These are phyloP conservation scores for Vigna reflexopilosa DNA, from an alignment of 306 rosid species.

Conservation along the genomic window DNA sequence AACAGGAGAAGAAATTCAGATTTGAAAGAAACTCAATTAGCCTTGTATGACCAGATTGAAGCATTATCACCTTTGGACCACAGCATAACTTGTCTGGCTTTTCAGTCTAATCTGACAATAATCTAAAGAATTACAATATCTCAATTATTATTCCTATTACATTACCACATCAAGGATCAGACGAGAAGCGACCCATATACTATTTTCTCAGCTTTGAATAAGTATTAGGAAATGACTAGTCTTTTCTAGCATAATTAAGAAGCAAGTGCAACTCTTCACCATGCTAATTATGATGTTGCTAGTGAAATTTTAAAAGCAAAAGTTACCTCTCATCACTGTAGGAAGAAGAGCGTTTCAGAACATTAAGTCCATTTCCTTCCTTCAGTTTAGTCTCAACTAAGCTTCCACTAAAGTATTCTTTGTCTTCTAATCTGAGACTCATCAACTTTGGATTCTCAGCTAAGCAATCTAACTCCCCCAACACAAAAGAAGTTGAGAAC, in stretches of 20 bases:
- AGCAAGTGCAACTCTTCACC: constrained; percentile 22
- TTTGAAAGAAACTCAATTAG: not conserved
- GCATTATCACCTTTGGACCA: not conserved
- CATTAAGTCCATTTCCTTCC: constrained; percentile 58
- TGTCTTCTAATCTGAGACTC: constrained; percentile 87
- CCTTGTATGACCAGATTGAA: not conserved
- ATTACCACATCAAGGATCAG: constrained; percentile 3
- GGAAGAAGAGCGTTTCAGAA: constrained; percentile 93
- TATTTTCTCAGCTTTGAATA: constrained; percentile 29
- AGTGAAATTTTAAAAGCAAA: constrained; percentile 35
- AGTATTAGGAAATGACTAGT: constrained; percentile 9
- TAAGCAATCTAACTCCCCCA: constrained; percentile 83
- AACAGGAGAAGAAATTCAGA: not conserved
- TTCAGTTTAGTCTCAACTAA: constrained; percentile 82
- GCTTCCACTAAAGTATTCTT: constrained; percentile 98
- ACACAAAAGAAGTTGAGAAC: constrained; percentile 75
- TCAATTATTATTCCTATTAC: constrained; percentile 12
- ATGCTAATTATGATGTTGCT: constrained; percentile 14
- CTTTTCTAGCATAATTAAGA: not conserved
- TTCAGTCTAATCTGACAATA: not conserved
- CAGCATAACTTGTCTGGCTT: not conserved
- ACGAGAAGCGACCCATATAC: constrained; percentile 11
- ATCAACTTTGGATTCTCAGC: constrained; percentile 77
- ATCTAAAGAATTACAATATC: not conserved
- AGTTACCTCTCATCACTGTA: constrained; percentile 83